Evolutionary conservation across 306 rosid species (phyloP).

Genomic region (Crotalaria pallida): DNA sequence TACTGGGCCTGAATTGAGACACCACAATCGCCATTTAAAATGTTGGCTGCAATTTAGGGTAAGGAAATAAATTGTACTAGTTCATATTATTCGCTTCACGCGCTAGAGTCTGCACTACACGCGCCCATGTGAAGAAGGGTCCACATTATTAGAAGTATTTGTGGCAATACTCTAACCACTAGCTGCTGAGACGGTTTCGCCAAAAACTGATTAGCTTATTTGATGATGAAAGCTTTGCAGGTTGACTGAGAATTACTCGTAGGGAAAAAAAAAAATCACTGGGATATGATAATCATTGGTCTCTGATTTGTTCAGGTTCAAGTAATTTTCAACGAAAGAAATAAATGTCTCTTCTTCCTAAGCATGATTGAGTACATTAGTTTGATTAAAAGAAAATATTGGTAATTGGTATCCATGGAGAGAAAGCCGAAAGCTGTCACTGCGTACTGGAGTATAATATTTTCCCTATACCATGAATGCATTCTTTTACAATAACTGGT

Average conservation of each 20-base stretch:
- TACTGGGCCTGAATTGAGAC: too few relatives aligned
- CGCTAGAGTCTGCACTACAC: neutral
- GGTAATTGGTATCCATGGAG: neutral
- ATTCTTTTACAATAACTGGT: neutral
- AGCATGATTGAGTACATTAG: neutral
- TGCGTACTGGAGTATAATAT: neutral
- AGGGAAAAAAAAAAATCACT: neutral
- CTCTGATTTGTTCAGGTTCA: neutral
- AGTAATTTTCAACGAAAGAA: neutral
- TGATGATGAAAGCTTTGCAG: constrained; percentile 17
- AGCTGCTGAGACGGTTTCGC: constrained; percentile 33
- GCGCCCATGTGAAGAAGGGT: constrained; percentile 33
- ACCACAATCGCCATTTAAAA: too few relatives aligned
- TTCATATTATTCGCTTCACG: constrained; percentile 10
- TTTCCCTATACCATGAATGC: neutral
- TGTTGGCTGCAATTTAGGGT: constrained; percentile 27
- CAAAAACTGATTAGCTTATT: constrained; percentile 16
- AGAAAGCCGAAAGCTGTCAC: neutral
- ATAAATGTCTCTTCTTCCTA: neutral
- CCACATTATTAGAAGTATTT: constrained; percentile 11
- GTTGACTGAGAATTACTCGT: constrained; percentile 24
- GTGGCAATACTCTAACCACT: constrained; percentile 26
- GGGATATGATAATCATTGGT: neutral
- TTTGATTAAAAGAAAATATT: too few relatives aligned
- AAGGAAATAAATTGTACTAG: neutral